Base-by-base conservation (phyloP, 176 grass and related monocot species). In the Microstegium vimineum region DNA sequence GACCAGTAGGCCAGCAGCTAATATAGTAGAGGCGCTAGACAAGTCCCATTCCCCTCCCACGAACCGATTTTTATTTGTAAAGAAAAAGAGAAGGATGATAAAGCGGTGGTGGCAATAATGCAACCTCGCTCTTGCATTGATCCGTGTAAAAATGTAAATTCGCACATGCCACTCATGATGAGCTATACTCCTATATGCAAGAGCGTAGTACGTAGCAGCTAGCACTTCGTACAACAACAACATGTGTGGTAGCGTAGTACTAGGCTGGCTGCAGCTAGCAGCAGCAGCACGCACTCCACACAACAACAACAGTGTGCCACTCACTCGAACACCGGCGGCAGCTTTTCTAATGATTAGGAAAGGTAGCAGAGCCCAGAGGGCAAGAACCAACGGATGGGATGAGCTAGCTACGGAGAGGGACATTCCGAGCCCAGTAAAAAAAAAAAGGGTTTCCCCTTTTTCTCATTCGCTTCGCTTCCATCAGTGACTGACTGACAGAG, bases 331-430 rank as follows among this genome's bases (percentile, higher is more conserved):
- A 6, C 6, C 3, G 65, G 51, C 18, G 6, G 30, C 57, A 66
- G 17, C 66, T 83, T 83, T 83, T 45, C 67, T 13, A 71, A 85
- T 59, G 75, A 41, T 74, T 23, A 79, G 23, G 47, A 66, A 69
- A 51, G 70, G 16, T 75, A 10, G 12, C 17, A 52, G 47, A 7
- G 2, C 2, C 49, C 49, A 54, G 18, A 54, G 18, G 0, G 54
- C 54, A 59, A 59, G 22, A n/a, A 51, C 5, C 43, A 46, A 52
- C 18, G 20, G 16, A 18, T n/a, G 43, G 38, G 47, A 0, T 33
- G 3, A 33, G 33, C 33, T n/a, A n/a, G n/a, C n/a, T n/a, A n/a
- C n/a, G 42, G 42, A 12, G 35, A 16, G 20, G 30, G 66, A 27
- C 69, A 75, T 75, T 75, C 49, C 45, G 6, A 76, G 42, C 10